phyloP scores from a whole-genome alignment of 805 yeast species.

The Wickerhamiella sergipiensis region DNA sequence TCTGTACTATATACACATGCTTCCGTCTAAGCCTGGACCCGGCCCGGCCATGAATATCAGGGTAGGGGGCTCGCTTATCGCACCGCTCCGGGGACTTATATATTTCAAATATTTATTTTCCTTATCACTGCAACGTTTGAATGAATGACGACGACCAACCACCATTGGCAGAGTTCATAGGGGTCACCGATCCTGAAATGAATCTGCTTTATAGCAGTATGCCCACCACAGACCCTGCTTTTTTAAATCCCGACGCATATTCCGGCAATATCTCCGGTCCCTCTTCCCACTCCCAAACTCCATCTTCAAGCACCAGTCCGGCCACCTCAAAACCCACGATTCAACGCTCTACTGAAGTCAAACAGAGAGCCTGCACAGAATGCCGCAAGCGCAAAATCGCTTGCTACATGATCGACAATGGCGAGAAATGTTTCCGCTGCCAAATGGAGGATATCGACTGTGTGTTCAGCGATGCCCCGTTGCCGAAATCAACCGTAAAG shows the following conservation, averaged over 20 bases:
- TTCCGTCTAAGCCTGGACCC: no score
- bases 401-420: slow-evolving; percentile 49
- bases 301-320: not conserved
- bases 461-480: slow-evolving; percentile 44
- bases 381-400: slow-evolving; percentile 70
- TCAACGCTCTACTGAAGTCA: slow-evolving; percentile 16
- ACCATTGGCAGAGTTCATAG: not conserved
- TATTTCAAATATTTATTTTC: not conserved
- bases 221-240: not conserved
- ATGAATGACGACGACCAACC: not conserved
- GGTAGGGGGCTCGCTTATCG: not conserved
- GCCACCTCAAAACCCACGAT: slow-evolving; percentile 2
- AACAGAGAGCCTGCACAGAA: slow-evolving; percentile 58
- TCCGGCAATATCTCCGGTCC: not conserved
- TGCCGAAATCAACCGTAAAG: slow-evolving; percentile 20
- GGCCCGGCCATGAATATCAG: no score
- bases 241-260: not conserved
- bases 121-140: not conserved
- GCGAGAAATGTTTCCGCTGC: slow-evolving; percentile 55
- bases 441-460: slow-evolving; percentile 62
- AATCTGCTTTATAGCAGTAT: not conserved
- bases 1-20: no score
- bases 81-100: not conserved
- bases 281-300: not conserved
- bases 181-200: not conserved